A percentile compares a stretch with the other conserved stretches of the same genome.
Evolutionary conservation across 306 rosid species (phyloP).

Genomic region (Spatholobus suberectus): DNA sequence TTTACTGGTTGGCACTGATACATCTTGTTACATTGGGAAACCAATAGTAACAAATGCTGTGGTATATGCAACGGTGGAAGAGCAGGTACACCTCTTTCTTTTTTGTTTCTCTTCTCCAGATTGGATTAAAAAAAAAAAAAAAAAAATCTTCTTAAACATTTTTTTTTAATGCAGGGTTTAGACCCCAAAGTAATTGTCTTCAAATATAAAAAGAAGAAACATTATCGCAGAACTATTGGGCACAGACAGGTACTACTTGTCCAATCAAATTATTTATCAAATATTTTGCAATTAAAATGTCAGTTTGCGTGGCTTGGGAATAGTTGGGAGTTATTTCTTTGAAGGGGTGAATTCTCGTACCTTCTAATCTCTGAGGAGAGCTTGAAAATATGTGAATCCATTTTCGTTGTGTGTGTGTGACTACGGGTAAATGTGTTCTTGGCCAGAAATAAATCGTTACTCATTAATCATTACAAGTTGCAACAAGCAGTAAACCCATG

Average conservation of each 20-base stretch:
- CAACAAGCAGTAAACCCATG: slow-evolving; percentile 3
- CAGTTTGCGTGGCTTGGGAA: slow-evolving; percentile 3
- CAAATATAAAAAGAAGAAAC: slow-evolving; percentile 92
- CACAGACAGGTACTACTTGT: slow-evolving; percentile 80
- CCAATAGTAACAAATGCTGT: slow-evolving; percentile 97
- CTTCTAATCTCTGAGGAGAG: background rate
- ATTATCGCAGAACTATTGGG: slow-evolving; percentile 85
- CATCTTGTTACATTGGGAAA: slow-evolving; percentile 77
- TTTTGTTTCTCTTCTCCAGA: background rate
- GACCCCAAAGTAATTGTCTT: slow-evolving; percentile 82
- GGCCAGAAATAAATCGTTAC: background rate
- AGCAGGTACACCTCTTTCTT: slow-evolving; percentile 65
- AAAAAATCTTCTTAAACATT: slow-evolving; percentile 25
- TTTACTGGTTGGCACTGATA: slow-evolving; percentile 90
- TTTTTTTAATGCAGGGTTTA: slow-evolving; percentile 62
- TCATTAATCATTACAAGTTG: background rate
- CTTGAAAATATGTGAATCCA: slow-evolving; percentile 5
- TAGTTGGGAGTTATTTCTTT: background rate
- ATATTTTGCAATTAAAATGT: background rate
- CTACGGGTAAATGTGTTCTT: slow-evolving; percentile 12
- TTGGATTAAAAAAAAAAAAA: background rate
- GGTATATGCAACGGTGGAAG: slow-evolving; percentile 96
- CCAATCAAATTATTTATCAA: slow-evolving; percentile 20
- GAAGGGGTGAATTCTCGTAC: background rate
- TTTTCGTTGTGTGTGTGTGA: slow-evolving; percentile 9